Percentiles rank a stretch among this genome's conserved stretches.
These are phyloP conservation scores for Penicillium brasilianum DNA, from an alignment of 2,329 filamentous ascomycete genomes.

Conservation along the genomic window DNA sequence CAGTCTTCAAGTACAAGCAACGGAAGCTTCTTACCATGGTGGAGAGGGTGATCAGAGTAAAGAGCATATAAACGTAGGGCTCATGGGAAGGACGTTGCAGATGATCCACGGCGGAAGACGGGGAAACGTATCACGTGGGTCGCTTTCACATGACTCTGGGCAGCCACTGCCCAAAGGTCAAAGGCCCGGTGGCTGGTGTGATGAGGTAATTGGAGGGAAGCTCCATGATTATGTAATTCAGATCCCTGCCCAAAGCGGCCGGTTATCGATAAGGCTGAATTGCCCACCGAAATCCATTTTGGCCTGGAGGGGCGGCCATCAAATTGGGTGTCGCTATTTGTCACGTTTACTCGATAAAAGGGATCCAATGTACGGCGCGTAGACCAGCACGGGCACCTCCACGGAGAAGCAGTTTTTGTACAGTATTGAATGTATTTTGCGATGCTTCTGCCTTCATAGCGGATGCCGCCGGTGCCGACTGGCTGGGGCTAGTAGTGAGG, in stretches of 20 bases:
- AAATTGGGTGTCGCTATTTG: constrained; percentile 35
- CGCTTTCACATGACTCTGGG: constrained; percentile 27
- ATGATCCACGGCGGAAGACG: constrained; percentile 18
- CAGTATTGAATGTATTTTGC: constrained; percentile 4
- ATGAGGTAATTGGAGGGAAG: neutral
- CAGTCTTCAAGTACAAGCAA: neutral
- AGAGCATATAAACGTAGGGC: constrained; percentile 13
- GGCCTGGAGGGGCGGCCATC: constrained; percentile 2
- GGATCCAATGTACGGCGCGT: constrained; percentile 33
- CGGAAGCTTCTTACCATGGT: constrained; percentile 27
- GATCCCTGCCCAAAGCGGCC: neutral
- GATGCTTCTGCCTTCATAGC: constrained; percentile 13
- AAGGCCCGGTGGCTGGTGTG: constrained; percentile 20
- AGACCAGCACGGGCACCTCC: constrained; percentile 28
- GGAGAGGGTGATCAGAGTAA: constrained; percentile 5
- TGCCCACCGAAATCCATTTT: constrained; percentile 32
- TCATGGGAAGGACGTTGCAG: constrained; percentile 2
- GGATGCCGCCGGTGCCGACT: constrained; percentile 21
- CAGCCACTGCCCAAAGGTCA: neutral
- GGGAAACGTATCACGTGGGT: constrained; percentile 19
- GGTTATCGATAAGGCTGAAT: constrained; percentile 25
- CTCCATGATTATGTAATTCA: neutral
- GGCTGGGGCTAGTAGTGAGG: neutral
- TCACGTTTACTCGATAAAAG: constrained; percentile 31
- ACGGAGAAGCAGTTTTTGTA: neutral